A percentile compares a stretch with the other conserved stretches of the same genome.
These are phyloP conservation scores for Ochromonas danica DNA, from an alignment of 108 stramenopile genomes.

Conservation along the genomic window DNA sequence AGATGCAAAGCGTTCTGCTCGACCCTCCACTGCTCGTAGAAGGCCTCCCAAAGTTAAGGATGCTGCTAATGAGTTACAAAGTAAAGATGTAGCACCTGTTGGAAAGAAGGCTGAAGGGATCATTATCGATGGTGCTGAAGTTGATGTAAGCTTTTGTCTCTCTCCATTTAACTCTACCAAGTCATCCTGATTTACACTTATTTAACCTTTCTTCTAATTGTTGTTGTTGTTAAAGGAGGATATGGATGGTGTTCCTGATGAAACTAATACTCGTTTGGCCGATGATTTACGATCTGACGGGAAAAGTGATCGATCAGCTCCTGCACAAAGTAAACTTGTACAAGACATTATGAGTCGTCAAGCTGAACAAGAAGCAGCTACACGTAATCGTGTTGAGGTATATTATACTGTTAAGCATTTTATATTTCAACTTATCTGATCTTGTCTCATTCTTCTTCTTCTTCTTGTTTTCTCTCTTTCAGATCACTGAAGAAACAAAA, in stretches of 20 bases:
- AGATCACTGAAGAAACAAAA: conserved; percentile 12
- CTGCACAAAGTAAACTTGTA: conserved; percentile 50
- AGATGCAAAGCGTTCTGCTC: conserved; percentile 43
- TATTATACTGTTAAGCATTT: too few relatives aligned
- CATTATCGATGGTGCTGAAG: conserved; percentile 40
- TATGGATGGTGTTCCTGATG: not conserved
- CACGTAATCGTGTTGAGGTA: conserved; percentile 39
- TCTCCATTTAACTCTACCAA: not conserved
- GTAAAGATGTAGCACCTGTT: not conserved
- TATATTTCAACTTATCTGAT: too few relatives aligned
- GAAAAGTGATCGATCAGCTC: conserved; percentile 22
- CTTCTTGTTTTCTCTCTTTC: not conserved
- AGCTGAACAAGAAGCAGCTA: conserved; percentile 43
- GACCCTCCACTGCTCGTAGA: conserved; percentile 57
- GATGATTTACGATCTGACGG: conserved; percentile 29
- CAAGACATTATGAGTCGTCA: conserved; percentile 49
- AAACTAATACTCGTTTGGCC: not conserved
- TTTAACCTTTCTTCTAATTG: not conserved
- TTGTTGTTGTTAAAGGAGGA: not conserved
- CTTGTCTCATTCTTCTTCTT: too few relatives aligned
- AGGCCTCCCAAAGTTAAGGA: conserved; percentile 60
- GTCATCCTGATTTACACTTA: not conserved
- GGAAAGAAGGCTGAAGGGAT: conserved; percentile 22
- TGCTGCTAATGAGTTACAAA: conserved; percentile 39
- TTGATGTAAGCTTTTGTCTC: not conserved